A percentile compares a stretch with the other conserved stretches of the same genome.
These are phyloP conservation scores for Acer saccharum DNA, from an alignment of 345 rosid genomes.

Conservation along the genomic window DNA sequence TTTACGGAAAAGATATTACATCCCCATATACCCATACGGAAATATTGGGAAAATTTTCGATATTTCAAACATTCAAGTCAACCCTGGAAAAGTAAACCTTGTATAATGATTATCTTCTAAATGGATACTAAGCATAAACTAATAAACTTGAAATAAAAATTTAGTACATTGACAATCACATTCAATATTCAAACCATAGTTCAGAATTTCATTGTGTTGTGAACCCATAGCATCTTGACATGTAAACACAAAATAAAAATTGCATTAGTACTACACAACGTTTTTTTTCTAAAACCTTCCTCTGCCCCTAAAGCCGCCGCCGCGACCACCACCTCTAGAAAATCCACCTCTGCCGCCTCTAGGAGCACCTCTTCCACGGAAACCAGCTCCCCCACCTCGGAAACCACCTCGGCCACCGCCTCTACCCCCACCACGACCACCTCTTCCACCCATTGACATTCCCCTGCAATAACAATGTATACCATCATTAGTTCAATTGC, in stretches of 20 bases:
- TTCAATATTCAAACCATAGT: slow-evolving; percentile 7
- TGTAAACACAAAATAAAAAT: slow-evolving; percentile 17
- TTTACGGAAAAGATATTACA: too few species aligned
- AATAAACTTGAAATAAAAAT: background rate
- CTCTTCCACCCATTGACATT: slow-evolving; percentile 35
- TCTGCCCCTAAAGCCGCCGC: slow-evolving; percentile 76
- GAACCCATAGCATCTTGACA: slow-evolving; percentile 9
- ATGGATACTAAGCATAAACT: background rate
- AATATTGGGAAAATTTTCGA: too few species aligned
- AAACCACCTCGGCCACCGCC: slow-evolving; percentile 43
- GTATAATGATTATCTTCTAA: background rate
- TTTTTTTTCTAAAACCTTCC: slow-evolving; percentile 45
- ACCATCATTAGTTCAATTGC: slow-evolving; percentile 1
- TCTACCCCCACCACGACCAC: slow-evolving; percentile 50
- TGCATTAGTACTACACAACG: slow-evolving; percentile 25
- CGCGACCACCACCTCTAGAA: slow-evolving; percentile 59
- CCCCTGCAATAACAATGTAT: slow-evolving; percentile 43
- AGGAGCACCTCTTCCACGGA: slow-evolving; percentile 29
- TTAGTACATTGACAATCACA: slow-evolving; percentile 1
- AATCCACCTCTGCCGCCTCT: slow-evolving; percentile 61
- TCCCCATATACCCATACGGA: too few species aligned
- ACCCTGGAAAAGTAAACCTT: background rate
- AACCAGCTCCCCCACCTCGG: slow-evolving; percentile 33
- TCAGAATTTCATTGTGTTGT: slow-evolving; percentile 22
- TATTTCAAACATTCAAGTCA: background rate